A percentile compares a stretch with the other conserved stretches of the same genome.
Evolutionary conservation across 495 filamentous ascomycete genomes (phyloP).

Genomic region (Hyaloscypha finlandica): DNA sequence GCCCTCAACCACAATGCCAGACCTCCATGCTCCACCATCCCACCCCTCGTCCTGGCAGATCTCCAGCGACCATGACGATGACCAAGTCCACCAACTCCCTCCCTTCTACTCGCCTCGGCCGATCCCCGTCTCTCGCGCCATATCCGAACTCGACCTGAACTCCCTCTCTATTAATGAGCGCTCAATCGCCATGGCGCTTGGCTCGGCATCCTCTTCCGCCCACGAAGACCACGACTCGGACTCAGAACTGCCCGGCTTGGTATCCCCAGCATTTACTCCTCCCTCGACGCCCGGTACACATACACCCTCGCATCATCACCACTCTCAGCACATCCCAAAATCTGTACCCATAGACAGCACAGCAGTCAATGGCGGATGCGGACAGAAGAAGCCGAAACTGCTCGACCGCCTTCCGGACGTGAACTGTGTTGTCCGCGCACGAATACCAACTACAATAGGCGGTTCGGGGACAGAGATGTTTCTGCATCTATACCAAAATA

Average conservation of each 20-base stretch:
- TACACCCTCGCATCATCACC: constrained; percentile 41
- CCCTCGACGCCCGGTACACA: constrained; percentile 72
- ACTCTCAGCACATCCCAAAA: constrained; percentile 40
- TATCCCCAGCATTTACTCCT: constrained; percentile 80
- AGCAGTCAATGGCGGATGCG: constrained; percentile 49
- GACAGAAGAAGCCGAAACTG: constrained; percentile 62
- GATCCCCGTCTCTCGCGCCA: constrained; percentile 32
- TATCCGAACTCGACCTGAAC: constrained; percentile 41
- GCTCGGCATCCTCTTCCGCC: constrained; percentile 13
- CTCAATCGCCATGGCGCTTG: constrained; percentile 4
- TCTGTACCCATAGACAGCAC: constrained; percentile 58
- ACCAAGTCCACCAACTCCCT: constrained; percentile 28
- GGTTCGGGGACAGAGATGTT: constrained; percentile 87
- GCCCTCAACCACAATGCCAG: constrained; percentile 14
- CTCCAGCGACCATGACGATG: constrained; percentile 10
- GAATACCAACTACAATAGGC: constrained; percentile 75
- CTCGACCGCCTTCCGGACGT: constrained; percentile 71
- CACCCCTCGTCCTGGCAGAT: constrained; percentile 11
- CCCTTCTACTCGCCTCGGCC: constrained; percentile 51
- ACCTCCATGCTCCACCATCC: constrained; percentile 13
- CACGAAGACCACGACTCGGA: constrained; percentile 36
- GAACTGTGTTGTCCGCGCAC: constrained; percentile 78
- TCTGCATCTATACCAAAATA: constrained; percentile 91
- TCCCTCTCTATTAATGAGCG: constrained; percentile 23
- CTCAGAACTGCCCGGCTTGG: constrained; percentile 52